Evolutionary conservation across 495 filamentous ascomycete species (phyloP), one percentile per base, ranked within the genome.

Genomic region (Talaromyces nanjingensis): DNA sequence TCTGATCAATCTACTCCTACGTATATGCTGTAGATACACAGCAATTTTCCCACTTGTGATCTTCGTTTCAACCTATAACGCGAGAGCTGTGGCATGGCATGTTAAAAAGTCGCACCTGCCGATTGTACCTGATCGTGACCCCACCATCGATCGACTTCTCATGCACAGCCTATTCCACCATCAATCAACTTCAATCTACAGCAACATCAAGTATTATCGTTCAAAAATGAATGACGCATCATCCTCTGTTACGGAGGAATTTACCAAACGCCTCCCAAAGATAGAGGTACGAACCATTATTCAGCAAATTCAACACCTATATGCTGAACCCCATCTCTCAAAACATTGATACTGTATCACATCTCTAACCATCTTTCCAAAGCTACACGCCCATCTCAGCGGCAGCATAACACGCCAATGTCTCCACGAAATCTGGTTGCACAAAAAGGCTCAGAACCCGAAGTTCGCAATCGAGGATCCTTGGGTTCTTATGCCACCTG

Each of bases 371-470:
- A 45, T 11, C 39, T 45, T 16, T 34, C 16, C 14, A 6, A 24
- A 93, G 87, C 81, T 96, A 18, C 91, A 96, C 66, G 91, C 91
- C 64, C 91, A 94, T 73, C 83, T 96, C 34, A 89, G 84, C 52
- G 91, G 91, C 54, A 91, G 88, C 71, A 92, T 94, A 74, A 89
- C 85, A 70, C 84, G 85, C 14, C 72, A 87, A 75, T 88, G 84
- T 61, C 84, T 94, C 1, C 89, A 93, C 69, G 84, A 91, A 47
- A 84, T 94, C 67, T 96, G 90, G 89, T 59, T 73, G 45, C 69
- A 71, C 55, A 89, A 87, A 72, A 85, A 83, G 57, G 73, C 73
- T 7, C 59, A 64, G 9, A 69, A 85, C 39, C 83, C 83, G 0
- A 65, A 74, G 16, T 72, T 82, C 45, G 24, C 64, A 4, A 74